A percentile compares a stretch with the other conserved stretches of the same genome.
Evolutionary conservation across 2,329 filamentous ascomycete species (phyloP).

Genomic region (Aureobasidium uvarum): DNA sequence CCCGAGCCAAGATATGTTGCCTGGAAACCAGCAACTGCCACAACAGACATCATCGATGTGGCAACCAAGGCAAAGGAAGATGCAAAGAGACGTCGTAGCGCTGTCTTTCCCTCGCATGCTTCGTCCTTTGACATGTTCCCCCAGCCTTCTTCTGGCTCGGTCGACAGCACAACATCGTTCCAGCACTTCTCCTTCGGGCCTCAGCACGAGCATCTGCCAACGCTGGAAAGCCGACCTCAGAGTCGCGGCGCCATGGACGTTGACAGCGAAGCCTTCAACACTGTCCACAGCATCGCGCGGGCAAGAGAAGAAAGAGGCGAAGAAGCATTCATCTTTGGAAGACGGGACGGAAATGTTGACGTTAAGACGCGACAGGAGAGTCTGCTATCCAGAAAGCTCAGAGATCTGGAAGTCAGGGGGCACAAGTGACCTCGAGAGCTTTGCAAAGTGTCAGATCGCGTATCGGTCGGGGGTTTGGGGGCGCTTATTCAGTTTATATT

Average conservation of each 20-base stretch:
- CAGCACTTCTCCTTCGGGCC: background rate
- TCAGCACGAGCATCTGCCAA: background rate
- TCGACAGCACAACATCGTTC: background rate
- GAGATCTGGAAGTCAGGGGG: background rate
- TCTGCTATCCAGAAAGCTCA: background rate
- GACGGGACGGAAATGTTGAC: background rate
- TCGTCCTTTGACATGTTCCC: background rate
- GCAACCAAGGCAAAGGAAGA: constrained; percentile 30
- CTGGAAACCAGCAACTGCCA: constrained; percentile 64
- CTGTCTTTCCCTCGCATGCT: constrained; percentile 25
- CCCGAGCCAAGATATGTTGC: constrained; percentile 83
- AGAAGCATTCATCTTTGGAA: background rate
- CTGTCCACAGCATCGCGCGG: background rate
- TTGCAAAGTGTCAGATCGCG: background rate
- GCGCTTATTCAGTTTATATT: too few relatives aligned
- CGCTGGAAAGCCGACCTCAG: background rate
- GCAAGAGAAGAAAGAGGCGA: background rate
- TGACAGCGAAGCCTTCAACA: background rate
- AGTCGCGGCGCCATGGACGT: constrained; percentile 1
- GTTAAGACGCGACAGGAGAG: background rate
- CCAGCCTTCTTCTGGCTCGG: background rate
- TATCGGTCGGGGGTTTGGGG: background rate
- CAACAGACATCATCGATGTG: background rate
- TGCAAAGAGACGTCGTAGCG: constrained; percentile 36
- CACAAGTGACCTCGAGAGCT: background rate